These are phyloP conservation scores for Rhizoclosmatium globosum DNA, from an alignment of 192 early-diverging fungal species.

Conservation along the genomic window DNA sequence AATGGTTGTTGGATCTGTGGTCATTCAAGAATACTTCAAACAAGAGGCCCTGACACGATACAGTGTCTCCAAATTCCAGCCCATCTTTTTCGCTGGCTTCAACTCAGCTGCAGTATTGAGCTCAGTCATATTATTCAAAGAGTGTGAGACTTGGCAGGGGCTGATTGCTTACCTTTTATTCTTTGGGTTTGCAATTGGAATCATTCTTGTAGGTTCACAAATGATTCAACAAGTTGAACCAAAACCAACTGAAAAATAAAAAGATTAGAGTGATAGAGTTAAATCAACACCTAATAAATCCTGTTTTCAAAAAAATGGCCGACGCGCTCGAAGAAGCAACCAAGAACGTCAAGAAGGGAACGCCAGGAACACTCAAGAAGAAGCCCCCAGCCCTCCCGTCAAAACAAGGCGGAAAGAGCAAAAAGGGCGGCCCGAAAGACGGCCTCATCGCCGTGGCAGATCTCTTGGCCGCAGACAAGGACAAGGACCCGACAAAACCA, in stretches of 20 bases:
- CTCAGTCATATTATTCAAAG: slow-evolving; percentile 40
- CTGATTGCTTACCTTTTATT: slow-evolving; percentile 25
- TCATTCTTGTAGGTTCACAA: slow-evolving; percentile 33
- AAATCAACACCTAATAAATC: background rate
- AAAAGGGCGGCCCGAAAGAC: background rate
- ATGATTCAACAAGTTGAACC: slow-evolving; percentile 17
- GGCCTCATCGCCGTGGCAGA: background rate
- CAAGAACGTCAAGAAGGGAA: background rate
- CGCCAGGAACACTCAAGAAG: background rate
- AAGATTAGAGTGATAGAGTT: no score
- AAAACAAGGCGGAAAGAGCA: background rate
- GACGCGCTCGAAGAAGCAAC: background rate
- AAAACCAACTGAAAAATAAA: background rate
- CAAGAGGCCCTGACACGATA: slow-evolving; percentile 45
- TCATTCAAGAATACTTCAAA: slow-evolving; percentile 45
- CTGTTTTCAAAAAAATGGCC: background rate
- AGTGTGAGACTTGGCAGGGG: slow-evolving; percentile 22
- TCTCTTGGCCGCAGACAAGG: background rate
- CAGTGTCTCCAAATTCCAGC: slow-evolving; percentile 41
- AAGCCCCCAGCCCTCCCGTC: background rate
- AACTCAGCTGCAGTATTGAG: slow-evolving; percentile 39
- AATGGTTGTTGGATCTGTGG: slow-evolving; percentile 29
- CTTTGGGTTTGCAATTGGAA: slow-evolving; percentile 34
- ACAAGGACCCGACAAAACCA: background rate
- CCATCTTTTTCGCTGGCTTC: slow-evolving; percentile 45